Conservation (phyloP, 2,329 filamentous ascomycete genomes). For the Rhexocercosporidium sp. region DNA sequence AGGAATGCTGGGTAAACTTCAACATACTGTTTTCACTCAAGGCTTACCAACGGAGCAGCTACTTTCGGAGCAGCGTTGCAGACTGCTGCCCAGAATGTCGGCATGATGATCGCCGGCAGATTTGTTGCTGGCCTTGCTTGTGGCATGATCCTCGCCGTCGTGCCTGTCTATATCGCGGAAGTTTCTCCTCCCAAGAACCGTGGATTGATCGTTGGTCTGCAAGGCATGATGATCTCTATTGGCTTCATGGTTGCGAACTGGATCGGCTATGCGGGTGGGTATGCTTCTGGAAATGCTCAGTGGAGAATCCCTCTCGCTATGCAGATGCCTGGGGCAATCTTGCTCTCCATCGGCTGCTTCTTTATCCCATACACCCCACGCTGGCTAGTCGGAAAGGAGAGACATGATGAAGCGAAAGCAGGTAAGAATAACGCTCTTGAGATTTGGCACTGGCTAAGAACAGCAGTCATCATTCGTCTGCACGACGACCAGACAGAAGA, state of each 20-base stretch:
- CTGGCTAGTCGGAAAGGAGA: conserved; percentile 19
- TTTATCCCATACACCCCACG: conserved; percentile 28
- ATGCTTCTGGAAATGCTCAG: conserved; percentile 30
- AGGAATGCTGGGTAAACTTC: neutral
- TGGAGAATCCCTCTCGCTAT: conserved; percentile 38
- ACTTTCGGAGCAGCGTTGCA: conserved; percentile 34
- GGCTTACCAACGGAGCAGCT: conserved; percentile 4
- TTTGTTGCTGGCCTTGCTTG: conserved; percentile 31
- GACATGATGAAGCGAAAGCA: conserved; percentile 13
- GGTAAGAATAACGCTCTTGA: neutral
- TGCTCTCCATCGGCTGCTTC: conserved; percentile 26
- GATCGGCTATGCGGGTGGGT: conserved; percentile 34
- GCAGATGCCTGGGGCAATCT: conserved; percentile 34
- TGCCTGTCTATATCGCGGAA: conserved; percentile 50
- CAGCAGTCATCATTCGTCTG: conserved; percentile 27
- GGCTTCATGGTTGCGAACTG: conserved; percentile 33
- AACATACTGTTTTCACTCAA: neutral
- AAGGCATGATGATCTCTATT: conserved; percentile 36
- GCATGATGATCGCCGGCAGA: conserved; percentile 38
- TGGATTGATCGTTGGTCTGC: conserved; percentile 33
- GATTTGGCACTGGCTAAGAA: neutral
- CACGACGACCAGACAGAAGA: conserved; percentile 34
- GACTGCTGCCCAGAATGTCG: conserved; percentile 33
- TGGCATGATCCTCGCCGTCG: conserved; percentile 19
- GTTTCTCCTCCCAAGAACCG: conserved; percentile 30